Evolutionary conservation across 192 early-diverging fungal genomes (phyloP).

Genomic region (Kickxella alabastrina): DNA sequence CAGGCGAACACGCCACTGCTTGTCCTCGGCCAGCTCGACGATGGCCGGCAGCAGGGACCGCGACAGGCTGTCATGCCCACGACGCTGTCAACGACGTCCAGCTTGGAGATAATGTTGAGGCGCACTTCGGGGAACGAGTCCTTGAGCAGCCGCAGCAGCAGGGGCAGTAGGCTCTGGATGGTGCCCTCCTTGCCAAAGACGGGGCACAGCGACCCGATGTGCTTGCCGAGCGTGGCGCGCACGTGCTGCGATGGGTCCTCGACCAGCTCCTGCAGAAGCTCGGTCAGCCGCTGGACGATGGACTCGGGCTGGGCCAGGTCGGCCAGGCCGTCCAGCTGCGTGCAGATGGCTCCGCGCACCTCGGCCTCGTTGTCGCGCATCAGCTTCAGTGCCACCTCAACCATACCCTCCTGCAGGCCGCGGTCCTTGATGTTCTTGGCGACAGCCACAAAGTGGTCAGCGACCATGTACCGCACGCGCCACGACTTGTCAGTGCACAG

Average conservation of each 20-base stretch:
- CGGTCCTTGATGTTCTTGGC: slow-evolving; percentile 48
- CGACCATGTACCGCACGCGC: slow-evolving; percentile 99
- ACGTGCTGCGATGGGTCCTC: slow-evolving; percentile 97
- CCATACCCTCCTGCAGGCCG: slow-evolving; percentile 72
- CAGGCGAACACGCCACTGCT: slow-evolving; percentile 98
- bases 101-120: slow-evolving; percentile 96
- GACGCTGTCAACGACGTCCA: slow-evolving; percentile 92
- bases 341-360: slow-evolving; percentile 91
- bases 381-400: slow-evolving; percentile 77
- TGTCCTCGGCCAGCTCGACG: slow-evolving; percentile 98
- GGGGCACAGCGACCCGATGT: slow-evolving; percentile 94
- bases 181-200: slow-evolving; percentile 94
- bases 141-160: slow-evolving; percentile 95
- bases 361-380: slow-evolving; percentile 97
- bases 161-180: slow-evolving; percentile 89
- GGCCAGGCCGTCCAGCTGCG: slow-evolving; percentile 72
- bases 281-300: slow-evolving; percentile 71
- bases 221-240: slow-evolving; percentile 88
- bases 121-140: slow-evolving; percentile 97
- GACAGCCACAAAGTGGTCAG: slow-evolving; percentile 94
- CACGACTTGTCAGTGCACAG: slow-evolving; percentile 93
- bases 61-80: slow-evolving; percentile 98
- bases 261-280: slow-evolving; percentile 89
- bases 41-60: slow-evolving; percentile 97
- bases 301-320: slow-evolving; percentile 77